Evolutionary conservation across 805 yeast species (phyloP).

Genomic region (Myxozyma geophila): DNA sequence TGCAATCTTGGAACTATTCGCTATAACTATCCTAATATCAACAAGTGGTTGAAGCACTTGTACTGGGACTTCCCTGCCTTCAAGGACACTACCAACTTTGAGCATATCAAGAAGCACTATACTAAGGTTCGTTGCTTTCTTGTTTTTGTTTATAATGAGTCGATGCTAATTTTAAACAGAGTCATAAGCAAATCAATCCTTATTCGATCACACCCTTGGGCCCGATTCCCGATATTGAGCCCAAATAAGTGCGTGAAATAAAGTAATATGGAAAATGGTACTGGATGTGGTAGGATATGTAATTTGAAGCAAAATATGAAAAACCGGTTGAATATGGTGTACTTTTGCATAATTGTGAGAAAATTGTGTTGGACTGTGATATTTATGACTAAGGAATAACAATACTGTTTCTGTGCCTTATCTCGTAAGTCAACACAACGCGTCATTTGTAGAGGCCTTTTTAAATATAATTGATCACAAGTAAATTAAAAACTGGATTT

Average conservation of each 20-base stretch:
- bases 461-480: too few species aligned
- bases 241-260: slow-evolving; percentile 38
- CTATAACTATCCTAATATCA: slow-evolving; percentile 73
- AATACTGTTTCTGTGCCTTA: too few species aligned
- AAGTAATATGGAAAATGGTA: not conserved
- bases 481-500: too few species aligned
- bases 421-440: too few species aligned
- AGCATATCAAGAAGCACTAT: slow-evolving; percentile 89
- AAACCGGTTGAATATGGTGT: too few species aligned
- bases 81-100: slow-evolving; percentile 78
- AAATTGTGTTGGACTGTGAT: not conserved
- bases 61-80: slow-evolving; percentile 82
- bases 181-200: slow-evolving; percentile 82
- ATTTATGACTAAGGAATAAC: too few species aligned
- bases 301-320: not conserved
- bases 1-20: slow-evolving; percentile 85
- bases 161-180: slow-evolving; percentile 39
- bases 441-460: too few species aligned
- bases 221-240: slow-evolving; percentile 76
- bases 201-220: slow-evolving; percentile 84
- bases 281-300: not conserved
- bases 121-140: slow-evolving; percentile 53
- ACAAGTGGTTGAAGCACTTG: slow-evolving; percentile 78
- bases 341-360: not conserved
- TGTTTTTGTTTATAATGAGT: too few species aligned